A percentile compares a stretch with the other conserved stretches of the same genome.
Evolutionary conservation across 352 stramenopile species (phyloP).

Genomic region (Phytophthora multivora): DNA sequence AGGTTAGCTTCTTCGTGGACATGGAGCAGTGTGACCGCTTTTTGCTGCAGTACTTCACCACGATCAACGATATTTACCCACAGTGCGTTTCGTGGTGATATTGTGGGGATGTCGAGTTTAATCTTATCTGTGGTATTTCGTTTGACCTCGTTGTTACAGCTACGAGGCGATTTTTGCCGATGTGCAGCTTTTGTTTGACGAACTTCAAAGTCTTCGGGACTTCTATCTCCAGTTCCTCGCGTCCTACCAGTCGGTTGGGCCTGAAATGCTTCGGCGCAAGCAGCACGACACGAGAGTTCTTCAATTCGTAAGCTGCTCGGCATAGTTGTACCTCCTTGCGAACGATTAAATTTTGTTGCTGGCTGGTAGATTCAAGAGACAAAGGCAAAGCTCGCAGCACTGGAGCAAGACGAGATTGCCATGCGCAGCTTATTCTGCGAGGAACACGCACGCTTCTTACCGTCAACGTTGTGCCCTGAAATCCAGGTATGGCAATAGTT

Average conservation of each 20-base stretch:
- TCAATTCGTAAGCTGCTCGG: constrained; percentile 43
- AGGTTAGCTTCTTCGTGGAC: constrained; percentile 86
- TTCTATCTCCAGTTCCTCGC: constrained; percentile 84
- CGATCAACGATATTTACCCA: constrained; percentile 83
- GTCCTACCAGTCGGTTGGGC: constrained; percentile 63
- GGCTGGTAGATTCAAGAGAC: constrained; percentile 60
- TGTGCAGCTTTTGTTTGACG: constrained; percentile 76
- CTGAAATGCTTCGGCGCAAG: constrained; percentile 60
- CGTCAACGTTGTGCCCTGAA: constrained; percentile 70
- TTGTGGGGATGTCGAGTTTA: background rate
- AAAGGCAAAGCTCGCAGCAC: constrained; percentile 45
- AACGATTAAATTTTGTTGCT: background rate
- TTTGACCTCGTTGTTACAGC: constrained; percentile 23
- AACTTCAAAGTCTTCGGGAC: constrained; percentile 73
- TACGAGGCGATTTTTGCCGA: constrained; percentile 74
- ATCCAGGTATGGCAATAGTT: constrained; percentile 50
- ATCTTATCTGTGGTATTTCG: background rate
- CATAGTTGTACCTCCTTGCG: background rate
- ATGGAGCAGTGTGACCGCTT: constrained; percentile 89
- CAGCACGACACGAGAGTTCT: constrained; percentile 57
- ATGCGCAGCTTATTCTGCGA: constrained; percentile 52
- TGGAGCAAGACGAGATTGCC: constrained; percentile 57
- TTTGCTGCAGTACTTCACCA: constrained; percentile 78
- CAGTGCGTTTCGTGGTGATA: constrained; percentile 47
- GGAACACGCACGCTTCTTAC: constrained; percentile 71